Evolutionary conservation across 768 basidiomycete species (phyloP), one percentile per base, ranked within the genome.

Genomic region (Auriscalpium microsporum): DNA sequence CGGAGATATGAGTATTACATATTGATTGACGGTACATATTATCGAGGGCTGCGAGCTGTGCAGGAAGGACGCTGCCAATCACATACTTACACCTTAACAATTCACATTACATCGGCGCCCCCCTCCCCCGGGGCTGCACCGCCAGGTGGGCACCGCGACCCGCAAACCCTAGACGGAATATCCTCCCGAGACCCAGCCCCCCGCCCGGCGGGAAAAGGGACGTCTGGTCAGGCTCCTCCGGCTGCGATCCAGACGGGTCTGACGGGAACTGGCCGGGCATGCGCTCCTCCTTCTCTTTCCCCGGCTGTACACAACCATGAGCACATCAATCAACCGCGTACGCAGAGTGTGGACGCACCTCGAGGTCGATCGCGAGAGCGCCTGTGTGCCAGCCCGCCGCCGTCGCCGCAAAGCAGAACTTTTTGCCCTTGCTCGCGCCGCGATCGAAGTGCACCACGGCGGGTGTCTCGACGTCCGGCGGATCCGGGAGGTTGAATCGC

Each of bases 361-460:
- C 83, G 28, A 92, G 73, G 66, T 92, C 89, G 42, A 95, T 84
- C 3, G 90, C 89, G 48, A 97, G 73, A 1, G 92, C 91, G 8
- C 92, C 94, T 54, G 80, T 87, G 63, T 97, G 94, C 94, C 93
- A 95, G 10, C 94, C 94, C 0, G 82, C 78, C 3, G 94, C 90
- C 5, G 90, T 79, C 6, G 85, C 83, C 1, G 79, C 79, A 61
- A 95, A 88, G 62, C 89, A 91, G 64, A 89, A 96, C 60, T 76
- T 80, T 19, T 52, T 56, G 14, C 61, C 61, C 11, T 67, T 68
- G 62, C 75, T 78, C 53, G 68, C 70, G n/a, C 67, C 73, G 59
- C 82, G 76, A 61, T 84, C 83, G 64, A 94, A 94, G 57, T 76
- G 72, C 45, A 94, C 85, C 67, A 83, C 81, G 1, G 83, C 78